Evolutionary conservation across 768 basidiomycete species (phyloP), one percentile per base, ranked within the genome.

Genomic region (Lentinula sp.): DNA sequence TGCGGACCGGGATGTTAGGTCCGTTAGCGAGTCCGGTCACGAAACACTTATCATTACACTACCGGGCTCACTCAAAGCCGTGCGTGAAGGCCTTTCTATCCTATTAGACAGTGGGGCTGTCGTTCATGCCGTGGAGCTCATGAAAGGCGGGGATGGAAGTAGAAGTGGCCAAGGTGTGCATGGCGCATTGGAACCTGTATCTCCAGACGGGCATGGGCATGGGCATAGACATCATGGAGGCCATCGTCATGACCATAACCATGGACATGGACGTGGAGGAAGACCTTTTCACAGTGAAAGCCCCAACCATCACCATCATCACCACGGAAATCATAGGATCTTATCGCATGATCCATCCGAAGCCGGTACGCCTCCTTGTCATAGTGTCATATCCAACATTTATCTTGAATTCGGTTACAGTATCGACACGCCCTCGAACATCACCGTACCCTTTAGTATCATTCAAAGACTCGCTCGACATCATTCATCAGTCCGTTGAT

Each of bases 61-160:
- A 9, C 94, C 93, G 0, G 93, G 93, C 2, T 92, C 90, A 66
- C 82, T 87, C 42, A 93, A 91, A 67, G 93, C 91, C 2, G 93
- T 93, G 43, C 85, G 79, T 63, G 93, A 96, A 67, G 91, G 86
- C 67, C 68, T 93, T 61, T 81, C 82, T 1, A 80, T 81, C 0
- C 75, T 94, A 33, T 74, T 95, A 6, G 70, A 73, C 13, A 77
- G 71, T 5, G 84, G 82, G 6, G 76, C 94, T 1, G 71, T 88
- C 1, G 73, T 79, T 3, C 91, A 93, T 72, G 91, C 90, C 1
- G 72, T 93, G 59, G 87, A 91, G 37, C 79, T 92, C 5, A 78
- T 88, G 61, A 77, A 77, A 61, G 92, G 92, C 7, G 88, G 88
- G 0, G 78, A 78, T 28, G 90, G 91, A 4, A 74, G 76, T 61